Percentiles rank a stretch among this genome's conserved stretches.
Evolutionary conservation across 2,329 filamentous ascomycete genomes (phyloP).

Genomic region (Chaetomiaceae sp.): DNA sequence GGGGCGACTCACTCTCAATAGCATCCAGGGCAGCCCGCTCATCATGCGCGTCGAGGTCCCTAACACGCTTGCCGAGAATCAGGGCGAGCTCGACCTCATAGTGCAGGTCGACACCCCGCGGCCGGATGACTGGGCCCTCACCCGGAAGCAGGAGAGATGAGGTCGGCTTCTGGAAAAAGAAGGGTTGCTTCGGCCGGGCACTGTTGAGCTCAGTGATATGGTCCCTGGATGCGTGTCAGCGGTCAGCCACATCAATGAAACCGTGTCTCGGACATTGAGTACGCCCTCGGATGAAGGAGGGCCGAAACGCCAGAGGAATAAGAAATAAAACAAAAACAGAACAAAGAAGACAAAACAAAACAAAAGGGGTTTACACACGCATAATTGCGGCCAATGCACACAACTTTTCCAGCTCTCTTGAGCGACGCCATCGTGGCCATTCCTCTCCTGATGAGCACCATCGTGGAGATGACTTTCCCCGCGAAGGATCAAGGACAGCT

Average conservation of each 20-base stretch:
- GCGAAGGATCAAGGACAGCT: conserved; percentile 1
- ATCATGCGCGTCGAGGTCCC: conserved; percentile 71
- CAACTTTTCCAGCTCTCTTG: conserved; percentile 58
- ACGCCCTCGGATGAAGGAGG: conserved; percentile 1
- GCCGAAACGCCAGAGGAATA: neutral
- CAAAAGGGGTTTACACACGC: conserved; percentile 55
- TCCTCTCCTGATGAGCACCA: conserved; percentile 23
- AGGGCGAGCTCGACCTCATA: conserved; percentile 94
- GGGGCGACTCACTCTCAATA: conserved; percentile 60
- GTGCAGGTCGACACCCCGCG: conserved; percentile 78
- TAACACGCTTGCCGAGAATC: conserved; percentile 75
- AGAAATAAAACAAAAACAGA: no score
- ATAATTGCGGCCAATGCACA: conserved; percentile 91
- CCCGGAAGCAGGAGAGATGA: conserved; percentile 77
- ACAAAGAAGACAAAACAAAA: no score
- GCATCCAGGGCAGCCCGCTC: conserved; percentile 71
- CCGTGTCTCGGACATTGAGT: neutral
- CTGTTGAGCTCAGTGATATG: conserved; percentile 92
- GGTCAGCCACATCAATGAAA: conserved; percentile 17
- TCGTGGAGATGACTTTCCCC: conserved; percentile 13
- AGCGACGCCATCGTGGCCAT: conserved; percentile 34
- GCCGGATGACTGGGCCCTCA: conserved; percentile 74
- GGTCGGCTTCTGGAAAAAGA: conserved; percentile 97
- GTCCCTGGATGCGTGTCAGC: conserved; percentile 53
- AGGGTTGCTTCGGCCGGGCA: conserved; percentile 83